Base-by-base conservation (phyloP, 192 early-diverging fungal genomes). In the Lobosporangium transversale region DNA sequence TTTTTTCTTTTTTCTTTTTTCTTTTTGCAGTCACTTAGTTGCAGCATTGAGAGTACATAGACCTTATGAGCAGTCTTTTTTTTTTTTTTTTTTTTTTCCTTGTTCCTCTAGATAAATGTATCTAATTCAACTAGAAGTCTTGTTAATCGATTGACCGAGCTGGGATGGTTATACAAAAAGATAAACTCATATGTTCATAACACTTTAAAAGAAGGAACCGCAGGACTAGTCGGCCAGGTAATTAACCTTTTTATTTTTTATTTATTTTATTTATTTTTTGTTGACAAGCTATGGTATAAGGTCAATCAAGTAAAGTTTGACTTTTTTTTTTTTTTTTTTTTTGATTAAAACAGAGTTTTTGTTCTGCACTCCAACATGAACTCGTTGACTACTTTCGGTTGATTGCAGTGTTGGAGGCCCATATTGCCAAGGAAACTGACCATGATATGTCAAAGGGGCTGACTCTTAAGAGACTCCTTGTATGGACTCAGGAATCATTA, bases 401-500 rank as follows among this genome's bases (percentile, higher is more conserved):
- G 2, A 93, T 97, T 62, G 92, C 96, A 0, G 83, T 95, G 20
- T 78, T 97, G 15, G 95, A 97, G 80, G 82, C 87, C 12, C 89
- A 93, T 66, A 86, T 93, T 35, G 83, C 84, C 40, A 88, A 86
- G 58, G 79, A 66, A 32, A 29, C 80, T 26, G 62, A 79, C 40
- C 53, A 84, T 0, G 74, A 80, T 53, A 79, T 78, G 58, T 78
- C 87, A 18, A 71, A 86, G 17, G 88, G 88, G 1, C 74, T 96
- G 42, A 90, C 95, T 0, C 65, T 99, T 53, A 95, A 93, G 48
- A 87, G 96, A 44, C 79, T 99, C 12, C 69, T 89, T 21, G 89
- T 93, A 7, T 99, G 96, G 96, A 93, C 90, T 2, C 84, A 84
- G 31, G 93, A 95, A 29, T 90, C 93, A 21, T 67, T 92, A 32